Conservation (phyloP, 1,139 yeast species). For the Meyerozyma sp. region DNA sequence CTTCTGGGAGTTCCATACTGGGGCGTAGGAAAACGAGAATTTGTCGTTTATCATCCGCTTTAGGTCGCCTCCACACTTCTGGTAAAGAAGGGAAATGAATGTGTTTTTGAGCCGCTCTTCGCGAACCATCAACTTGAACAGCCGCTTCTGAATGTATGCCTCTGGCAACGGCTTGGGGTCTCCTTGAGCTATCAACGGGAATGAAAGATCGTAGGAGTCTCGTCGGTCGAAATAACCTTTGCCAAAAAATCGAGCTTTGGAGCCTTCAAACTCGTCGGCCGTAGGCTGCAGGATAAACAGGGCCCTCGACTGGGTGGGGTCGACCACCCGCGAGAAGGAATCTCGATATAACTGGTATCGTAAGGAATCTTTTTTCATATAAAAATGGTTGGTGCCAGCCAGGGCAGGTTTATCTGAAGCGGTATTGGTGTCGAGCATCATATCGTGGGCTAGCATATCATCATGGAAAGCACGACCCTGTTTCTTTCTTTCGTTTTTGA, state of each 20-base stretch:
- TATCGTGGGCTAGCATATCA: neutral
- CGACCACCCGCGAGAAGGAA: neutral
- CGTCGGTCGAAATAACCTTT: neutral
- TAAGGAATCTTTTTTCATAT: neutral
- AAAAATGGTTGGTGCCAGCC: neutral
- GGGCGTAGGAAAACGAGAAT: conserved; percentile 14
- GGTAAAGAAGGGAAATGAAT: neutral
- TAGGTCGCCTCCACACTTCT: conserved; percentile 5
- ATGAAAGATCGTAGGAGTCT: neutral
- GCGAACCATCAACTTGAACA: neutral
- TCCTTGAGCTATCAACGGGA: neutral
- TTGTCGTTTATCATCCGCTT: conserved; percentile 14
- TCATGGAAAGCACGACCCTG: neutral
- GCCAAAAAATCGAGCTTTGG: neutral
- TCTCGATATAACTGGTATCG: neutral
- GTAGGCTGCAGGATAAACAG: neutral
- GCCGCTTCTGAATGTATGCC: neutral
- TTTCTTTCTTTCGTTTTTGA: conserved; percentile 19
- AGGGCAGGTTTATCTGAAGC: neutral
- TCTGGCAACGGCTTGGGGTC: neutral
- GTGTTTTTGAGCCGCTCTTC: neutral
- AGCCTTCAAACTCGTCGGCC: neutral
- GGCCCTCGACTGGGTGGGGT: neutral
- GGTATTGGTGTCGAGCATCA: neutral
- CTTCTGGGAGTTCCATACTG: conserved; percentile 22